Conservation (phyloP, 2,329 filamentous ascomycete species). For the Arthrobotrys pseudoclavata region DNA sequence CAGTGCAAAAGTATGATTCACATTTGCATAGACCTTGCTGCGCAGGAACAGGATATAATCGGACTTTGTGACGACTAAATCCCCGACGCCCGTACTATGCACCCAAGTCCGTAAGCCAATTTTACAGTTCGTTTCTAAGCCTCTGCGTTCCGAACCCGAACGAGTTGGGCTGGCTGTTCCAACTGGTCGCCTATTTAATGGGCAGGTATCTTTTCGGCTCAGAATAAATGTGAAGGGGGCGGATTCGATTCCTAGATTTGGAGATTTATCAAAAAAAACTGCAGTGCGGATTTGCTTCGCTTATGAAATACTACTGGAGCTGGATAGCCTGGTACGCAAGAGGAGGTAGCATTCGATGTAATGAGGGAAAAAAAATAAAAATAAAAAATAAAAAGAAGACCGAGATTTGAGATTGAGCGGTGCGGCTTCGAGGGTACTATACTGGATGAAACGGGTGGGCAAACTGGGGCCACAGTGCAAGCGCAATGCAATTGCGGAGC, state of each 20-base stretch:
- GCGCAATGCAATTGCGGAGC: conserved; percentile 14
- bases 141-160: conserved; percentile 19
- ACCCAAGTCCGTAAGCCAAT: conserved; percentile 50
- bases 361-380: conserved; percentile 23
- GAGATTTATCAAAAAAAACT: conserved; percentile 27
- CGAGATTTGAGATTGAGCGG: background rate
- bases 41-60: conserved; percentile 56
- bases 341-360: conserved; percentile 24
- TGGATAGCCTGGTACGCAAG: background rate
- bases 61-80: conserved; percentile 58
- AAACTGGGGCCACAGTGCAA: conserved; percentile 2
- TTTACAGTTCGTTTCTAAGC: conserved; percentile 24
- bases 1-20: conserved; percentile 53
- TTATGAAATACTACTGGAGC: conserved; percentile 22
- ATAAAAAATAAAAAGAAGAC: background rate
- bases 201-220: conserved; percentile 30
- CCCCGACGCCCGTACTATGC: conserved; percentile 52
- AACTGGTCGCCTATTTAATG: conserved; percentile 46
- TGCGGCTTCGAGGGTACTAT: background rate
- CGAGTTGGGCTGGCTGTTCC: conserved; percentile 22
- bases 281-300: conserved; percentile 49
- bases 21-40: conserved; percentile 49
- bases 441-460: conserved; percentile 11
- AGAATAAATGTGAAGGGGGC: conserved; percentile 34
- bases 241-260: conserved; percentile 57